These are phyloP conservation scores for Lonicera japonica DNA, from an alignment of 129 eudicot genomes.

Conservation along the genomic window DNA sequence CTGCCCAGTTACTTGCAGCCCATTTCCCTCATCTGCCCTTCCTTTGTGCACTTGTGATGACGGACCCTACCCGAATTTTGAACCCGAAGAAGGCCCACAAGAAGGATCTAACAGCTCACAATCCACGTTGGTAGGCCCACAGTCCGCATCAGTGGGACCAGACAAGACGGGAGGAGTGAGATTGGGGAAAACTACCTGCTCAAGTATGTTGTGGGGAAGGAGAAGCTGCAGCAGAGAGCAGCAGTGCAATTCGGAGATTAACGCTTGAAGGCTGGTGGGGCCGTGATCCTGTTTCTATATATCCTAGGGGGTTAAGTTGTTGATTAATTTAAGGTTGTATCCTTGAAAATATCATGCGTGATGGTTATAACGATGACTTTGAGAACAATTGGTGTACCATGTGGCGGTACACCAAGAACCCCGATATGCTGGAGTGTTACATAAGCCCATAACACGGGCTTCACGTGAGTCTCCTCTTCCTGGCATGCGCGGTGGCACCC, in stretches of 20 bases:
- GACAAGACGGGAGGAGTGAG: constrained; percentile 43
- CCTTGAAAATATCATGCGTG: too few relatives aligned
- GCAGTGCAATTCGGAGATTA: constrained; percentile 87
- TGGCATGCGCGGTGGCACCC: too few relatives aligned
- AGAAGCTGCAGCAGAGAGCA: constrained; percentile 92
- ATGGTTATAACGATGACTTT: too few relatives aligned
- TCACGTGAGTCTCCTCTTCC: too few relatives aligned
- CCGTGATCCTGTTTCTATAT: not conserved
- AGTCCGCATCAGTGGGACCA: not conserved
- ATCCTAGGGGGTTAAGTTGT: not conserved
- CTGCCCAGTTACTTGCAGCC: constrained; percentile 91
- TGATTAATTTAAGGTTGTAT: not conserved
- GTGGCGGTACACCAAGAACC: too few relatives aligned
- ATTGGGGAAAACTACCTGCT: constrained; percentile 56
- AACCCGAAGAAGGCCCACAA: constrained; percentile 36
- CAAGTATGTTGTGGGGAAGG: constrained; percentile 89
- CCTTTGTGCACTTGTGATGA: constrained; percentile 82
- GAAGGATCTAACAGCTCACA: constrained; percentile 40
- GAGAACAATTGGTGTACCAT: too few relatives aligned
- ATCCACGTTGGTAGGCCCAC: constrained; percentile 23
- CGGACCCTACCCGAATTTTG: constrained; percentile 65
- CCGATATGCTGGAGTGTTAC: too few relatives aligned
- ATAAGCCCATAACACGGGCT: too few relatives aligned
- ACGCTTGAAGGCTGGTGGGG: constrained; percentile 35
- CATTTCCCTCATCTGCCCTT: constrained; percentile 62